Conservation (phyloP, 2,329 filamentous ascomycete genomes). For the Trichoderma hamatum region DNA sequence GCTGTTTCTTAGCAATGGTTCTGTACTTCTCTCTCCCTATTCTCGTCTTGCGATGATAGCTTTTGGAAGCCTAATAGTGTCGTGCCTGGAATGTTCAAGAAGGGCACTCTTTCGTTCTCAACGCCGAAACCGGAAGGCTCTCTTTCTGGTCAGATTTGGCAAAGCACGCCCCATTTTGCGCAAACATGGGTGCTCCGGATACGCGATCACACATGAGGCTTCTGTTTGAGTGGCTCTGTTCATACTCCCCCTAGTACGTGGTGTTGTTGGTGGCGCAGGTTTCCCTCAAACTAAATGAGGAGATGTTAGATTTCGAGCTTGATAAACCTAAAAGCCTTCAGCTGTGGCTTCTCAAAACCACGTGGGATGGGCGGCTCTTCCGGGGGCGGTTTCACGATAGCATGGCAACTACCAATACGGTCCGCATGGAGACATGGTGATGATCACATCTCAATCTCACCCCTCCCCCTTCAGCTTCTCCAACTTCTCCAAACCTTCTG, state of each 20-base stretch:
- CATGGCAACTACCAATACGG: neutral
- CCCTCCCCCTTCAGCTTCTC: neutral
- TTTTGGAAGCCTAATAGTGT: neutral
- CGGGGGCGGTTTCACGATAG: neutral
- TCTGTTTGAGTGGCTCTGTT: neutral
- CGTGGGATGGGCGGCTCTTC: slow-evolving; percentile 1
- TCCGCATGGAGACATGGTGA: neutral
- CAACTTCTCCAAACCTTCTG: neutral
- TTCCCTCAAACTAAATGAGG: neutral
- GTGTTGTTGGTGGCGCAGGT: slow-evolving; percentile 1
- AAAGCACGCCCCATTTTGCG: neutral
- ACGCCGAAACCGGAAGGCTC: neutral
- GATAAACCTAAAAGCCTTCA: neutral
- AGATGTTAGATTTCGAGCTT: neutral
- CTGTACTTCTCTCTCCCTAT: neutral
- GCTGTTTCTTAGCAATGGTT: neutral
- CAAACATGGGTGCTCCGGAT: neutral
- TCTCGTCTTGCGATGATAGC: neutral
- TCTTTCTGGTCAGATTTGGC: neutral
- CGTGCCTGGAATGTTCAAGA: neutral
- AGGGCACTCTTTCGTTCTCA: neutral
- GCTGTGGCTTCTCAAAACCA: neutral
- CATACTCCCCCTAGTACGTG: neutral
- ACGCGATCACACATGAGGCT: neutral
- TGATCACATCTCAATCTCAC: neutral